A percentile compares a stretch with the other conserved stretches of the same genome.
Evolutionary conservation across 768 basidiomycete genomes (phyloP).

Genomic region (Phanerochaete sordida): DNA sequence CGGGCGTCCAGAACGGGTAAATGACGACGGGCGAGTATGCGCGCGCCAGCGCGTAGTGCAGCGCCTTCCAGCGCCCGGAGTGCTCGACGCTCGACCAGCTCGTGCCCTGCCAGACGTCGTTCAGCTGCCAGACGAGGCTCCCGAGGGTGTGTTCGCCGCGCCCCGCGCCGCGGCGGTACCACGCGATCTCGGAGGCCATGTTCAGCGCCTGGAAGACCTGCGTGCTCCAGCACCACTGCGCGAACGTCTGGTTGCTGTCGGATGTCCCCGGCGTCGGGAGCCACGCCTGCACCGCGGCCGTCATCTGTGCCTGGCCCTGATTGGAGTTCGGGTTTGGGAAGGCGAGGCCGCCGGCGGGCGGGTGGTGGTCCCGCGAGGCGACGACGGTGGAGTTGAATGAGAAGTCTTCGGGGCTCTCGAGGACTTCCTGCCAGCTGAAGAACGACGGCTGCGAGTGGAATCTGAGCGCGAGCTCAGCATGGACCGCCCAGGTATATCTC

Average conservation of each 20-base stretch:
- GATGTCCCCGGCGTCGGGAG: slow-evolving; percentile 47
- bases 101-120: slow-evolving; percentile 59
- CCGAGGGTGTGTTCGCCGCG: slow-evolving; percentile 56
- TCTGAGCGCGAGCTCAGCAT: slow-evolving; percentile 21
- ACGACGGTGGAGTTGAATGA: slow-evolving; percentile 57
- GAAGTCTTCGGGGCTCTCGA: slow-evolving; percentile 47
- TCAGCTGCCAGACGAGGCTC: slow-evolving; percentile 56
- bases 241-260: slow-evolving; percentile 54
- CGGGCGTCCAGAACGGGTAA: slow-evolving; percentile 55
- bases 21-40: slow-evolving; percentile 45
- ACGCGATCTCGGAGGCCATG: slow-evolving; percentile 54
- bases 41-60: slow-evolving; percentile 47
- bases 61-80: slow-evolving; percentile 57
- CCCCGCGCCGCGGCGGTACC: slow-evolving; percentile 58
- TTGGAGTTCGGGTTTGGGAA: slow-evolving; percentile 56
- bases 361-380: slow-evolving; percentile 53
- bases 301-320: slow-evolving; percentile 52
- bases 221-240: slow-evolving; percentile 62
- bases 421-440: slow-evolving; percentile 57
- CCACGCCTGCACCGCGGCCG: slow-evolving; percentile 48
- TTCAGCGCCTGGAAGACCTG: slow-evolving; percentile 59
- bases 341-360: slow-evolving; percentile 45
- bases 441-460: slow-evolving; percentile 65
- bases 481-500: too few relatives aligned
- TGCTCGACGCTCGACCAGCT: slow-evolving; percentile 56